phyloP scores from a whole-genome alignment of 1,139 yeast species.

The Kodamaea arcana region DNA sequence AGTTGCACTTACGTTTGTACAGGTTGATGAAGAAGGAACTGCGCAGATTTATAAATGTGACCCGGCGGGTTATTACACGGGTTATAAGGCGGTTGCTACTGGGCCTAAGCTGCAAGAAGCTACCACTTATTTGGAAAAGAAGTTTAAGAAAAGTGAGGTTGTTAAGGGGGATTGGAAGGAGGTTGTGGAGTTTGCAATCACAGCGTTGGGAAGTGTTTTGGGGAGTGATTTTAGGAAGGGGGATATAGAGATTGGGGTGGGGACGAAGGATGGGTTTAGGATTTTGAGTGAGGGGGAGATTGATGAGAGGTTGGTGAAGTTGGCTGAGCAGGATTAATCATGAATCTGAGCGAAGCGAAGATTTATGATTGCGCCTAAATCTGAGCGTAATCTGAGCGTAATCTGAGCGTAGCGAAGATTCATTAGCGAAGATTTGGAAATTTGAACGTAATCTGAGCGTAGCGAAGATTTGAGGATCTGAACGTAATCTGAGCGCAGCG shows the following conservation, averaged over 20 bases:
- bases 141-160: conserved; percentile 69
- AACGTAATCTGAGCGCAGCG: no score
- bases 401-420: not conserved
- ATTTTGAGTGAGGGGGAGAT: conserved; percentile 78
- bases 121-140: conserved; percentile 84
- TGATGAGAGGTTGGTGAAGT: conserved; percentile 87
- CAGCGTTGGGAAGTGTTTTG: conserved; percentile 76
- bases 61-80: conserved; percentile 95
- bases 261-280: conserved; percentile 65
- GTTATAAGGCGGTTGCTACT: conserved; percentile 88
- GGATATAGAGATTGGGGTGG: conserved; percentile 91
- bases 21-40: conserved; percentile 60
- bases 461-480: no score
- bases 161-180: conserved; percentile 85
- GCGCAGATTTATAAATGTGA: conserved; percentile 92
- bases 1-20: conserved; percentile 82
- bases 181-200: conserved; percentile 86
- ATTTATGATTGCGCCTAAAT: no score
- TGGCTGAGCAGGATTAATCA: conserved; percentile 87
- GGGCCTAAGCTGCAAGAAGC: conserved; percentile 99
- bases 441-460: no score
- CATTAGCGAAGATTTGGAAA: no score
- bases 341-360: not conserved
- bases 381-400: no score
- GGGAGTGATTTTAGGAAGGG: conserved; percentile 92